Evolutionary conservation across 352 stramenopile genomes (phyloP).

Genomic region (Elongisporangium undulatum): DNA sequence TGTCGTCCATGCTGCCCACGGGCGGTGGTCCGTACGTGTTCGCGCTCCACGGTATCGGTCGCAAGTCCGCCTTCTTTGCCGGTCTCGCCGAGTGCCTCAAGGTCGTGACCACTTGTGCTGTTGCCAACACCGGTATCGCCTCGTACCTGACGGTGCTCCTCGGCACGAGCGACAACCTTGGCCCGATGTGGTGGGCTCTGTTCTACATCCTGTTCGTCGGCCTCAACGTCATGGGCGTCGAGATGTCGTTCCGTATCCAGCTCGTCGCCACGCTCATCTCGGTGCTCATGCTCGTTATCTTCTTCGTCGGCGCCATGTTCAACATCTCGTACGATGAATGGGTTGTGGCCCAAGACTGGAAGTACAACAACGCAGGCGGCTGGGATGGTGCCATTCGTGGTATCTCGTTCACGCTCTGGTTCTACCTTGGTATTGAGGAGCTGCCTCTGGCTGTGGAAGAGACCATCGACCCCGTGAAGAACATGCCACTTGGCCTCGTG

Average conservation of each 20-base stretch:
- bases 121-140: constrained; percentile 51
- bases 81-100: constrained; percentile 55
- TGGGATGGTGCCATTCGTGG: constrained; percentile 42
- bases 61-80: constrained; percentile 44
- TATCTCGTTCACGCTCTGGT: constrained; percentile 59
- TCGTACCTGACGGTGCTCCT: constrained; percentile 57
- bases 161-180: constrained; percentile 22
- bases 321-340: constrained; percentile 50
- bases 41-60: constrained; percentile 47
- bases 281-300: constrained; percentile 45
- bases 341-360: constrained; percentile 47
- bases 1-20: constrained; percentile 43
- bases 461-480: constrained; percentile 53
- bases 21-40: constrained; percentile 59
- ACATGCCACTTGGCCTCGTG: constrained; percentile 50
- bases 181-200: constrained; percentile 42
- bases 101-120: constrained; percentile 44
- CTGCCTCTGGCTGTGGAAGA: constrained; percentile 57
- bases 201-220: constrained; percentile 55
- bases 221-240: constrained; percentile 50
- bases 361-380: constrained; percentile 28
- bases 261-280: constrained; percentile 41
- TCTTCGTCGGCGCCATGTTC: constrained; percentile 43
- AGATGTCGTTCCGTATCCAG: constrained; percentile 65
- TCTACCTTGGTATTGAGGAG: constrained; percentile 64